Evolutionary conservation across 495 filamentous ascomycete genomes (phyloP).

Genomic region (Immersiella caudata): DNA sequence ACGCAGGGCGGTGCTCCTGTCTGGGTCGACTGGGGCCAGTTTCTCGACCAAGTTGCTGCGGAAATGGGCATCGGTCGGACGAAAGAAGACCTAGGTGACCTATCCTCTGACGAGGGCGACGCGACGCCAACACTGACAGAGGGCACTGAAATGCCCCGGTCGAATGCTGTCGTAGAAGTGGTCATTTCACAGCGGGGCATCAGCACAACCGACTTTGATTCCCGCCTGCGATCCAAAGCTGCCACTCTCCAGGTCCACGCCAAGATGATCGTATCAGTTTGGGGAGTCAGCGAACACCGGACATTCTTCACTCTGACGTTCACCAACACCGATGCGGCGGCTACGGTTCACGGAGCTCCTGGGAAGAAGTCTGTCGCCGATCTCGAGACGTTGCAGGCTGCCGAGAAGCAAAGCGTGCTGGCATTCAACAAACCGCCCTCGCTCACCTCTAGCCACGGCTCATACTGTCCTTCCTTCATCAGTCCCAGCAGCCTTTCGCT

Average conservation of each 20-base stretch:
- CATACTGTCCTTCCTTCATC: slow-evolving; percentile 39
- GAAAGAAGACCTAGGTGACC: background rate
- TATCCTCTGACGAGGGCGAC: slow-evolving; percentile 20
- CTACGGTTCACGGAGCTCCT: slow-evolving; percentile 24
- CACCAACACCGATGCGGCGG: slow-evolving; percentile 49
- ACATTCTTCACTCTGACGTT: slow-evolving; percentile 69
- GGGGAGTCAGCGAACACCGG: slow-evolving; percentile 58
- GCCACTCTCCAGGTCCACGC: slow-evolving; percentile 51
- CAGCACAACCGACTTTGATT: slow-evolving; percentile 31
- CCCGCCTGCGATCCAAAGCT: slow-evolving; percentile 34
- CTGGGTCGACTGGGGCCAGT: slow-evolving; percentile 58
- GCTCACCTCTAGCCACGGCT: slow-evolving; percentile 44
- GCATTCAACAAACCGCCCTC: slow-evolving; percentile 47
- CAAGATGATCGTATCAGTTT: slow-evolving; percentile 70
- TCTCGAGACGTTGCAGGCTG: slow-evolving; percentile 38
- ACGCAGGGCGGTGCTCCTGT: slow-evolving; percentile 58
- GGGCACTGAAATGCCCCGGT: slow-evolving; percentile 33
- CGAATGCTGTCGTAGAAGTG: slow-evolving; percentile 59
- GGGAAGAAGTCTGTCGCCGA: slow-evolving; percentile 36
- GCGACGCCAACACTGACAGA: background rate
- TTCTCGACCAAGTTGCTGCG: slow-evolving; percentile 53
- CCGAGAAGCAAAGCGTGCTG: slow-evolving; percentile 39
- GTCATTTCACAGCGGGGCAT: slow-evolving; percentile 48
- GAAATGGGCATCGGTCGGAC: slow-evolving; percentile 45
- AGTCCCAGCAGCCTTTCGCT: slow-evolving; percentile 47